Conservation (phyloP, 2,329 filamentous ascomycete species). For the Colletotrichum australisinense region DNA sequence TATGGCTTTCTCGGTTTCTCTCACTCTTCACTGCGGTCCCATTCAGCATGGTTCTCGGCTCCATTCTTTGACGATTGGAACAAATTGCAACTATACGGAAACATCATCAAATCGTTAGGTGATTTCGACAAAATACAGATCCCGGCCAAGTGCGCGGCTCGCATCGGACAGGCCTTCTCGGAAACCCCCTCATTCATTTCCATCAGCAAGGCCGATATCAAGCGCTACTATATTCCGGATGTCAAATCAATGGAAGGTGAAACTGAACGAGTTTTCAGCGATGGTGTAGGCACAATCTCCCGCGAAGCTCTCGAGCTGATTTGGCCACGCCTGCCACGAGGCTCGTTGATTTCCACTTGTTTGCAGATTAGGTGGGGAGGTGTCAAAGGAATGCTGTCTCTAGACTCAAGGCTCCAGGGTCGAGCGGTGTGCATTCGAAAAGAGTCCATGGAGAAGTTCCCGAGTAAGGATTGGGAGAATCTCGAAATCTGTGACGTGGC, state of each 20-base stretch:
- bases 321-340: conserved; percentile 63
- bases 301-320: conserved; percentile 67
- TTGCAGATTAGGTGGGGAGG: conserved; percentile 82
- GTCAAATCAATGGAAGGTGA: conserved; percentile 58
- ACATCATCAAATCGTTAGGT: conserved; percentile 61
- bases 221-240: conserved; percentile 55
- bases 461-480: conserved; percentile 62
- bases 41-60: conserved; percentile 74
- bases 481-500: conserved; percentile 80
- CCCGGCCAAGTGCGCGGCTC: conserved; percentile 67
- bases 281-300: conserved; percentile 83
- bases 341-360: conserved; percentile 66
- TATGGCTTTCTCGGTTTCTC: conserved; percentile 82
- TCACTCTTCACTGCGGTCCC: conserved; percentile 79
- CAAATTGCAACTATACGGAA: conserved; percentile 48
- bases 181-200: conserved; percentile 76
- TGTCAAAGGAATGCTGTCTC: conserved; percentile 81
- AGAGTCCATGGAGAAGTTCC: conserved; percentile 84
- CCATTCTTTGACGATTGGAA: conserved; percentile 53
- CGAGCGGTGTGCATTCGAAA: conserved; percentile 70
- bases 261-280: conserved; percentile 73
- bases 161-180: conserved; percentile 77
- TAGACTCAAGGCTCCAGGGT: conserved; percentile 72
- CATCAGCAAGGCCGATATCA: conserved; percentile 52
- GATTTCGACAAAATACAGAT: conserved; percentile 62